Evolutionary conservation across 2,329 filamentous ascomycete genomes (phyloP).

Genomic region (Neonectria ditissima): DNA sequence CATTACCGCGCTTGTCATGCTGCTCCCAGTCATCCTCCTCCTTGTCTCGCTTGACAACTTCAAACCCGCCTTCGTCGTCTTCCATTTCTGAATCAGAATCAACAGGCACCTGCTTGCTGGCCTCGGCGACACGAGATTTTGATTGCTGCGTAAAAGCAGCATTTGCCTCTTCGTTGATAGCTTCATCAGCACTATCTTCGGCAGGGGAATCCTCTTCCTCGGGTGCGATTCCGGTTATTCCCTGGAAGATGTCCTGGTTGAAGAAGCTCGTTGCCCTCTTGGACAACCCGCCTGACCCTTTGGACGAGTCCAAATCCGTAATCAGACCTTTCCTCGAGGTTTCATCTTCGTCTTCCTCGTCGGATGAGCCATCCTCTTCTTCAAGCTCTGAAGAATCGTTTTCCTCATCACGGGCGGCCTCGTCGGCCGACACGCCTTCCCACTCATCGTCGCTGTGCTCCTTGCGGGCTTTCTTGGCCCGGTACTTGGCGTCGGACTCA

Average conservation of each 20-base stretch:
- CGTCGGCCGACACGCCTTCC: slow-evolving; percentile 84
- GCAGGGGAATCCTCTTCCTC: slow-evolving; percentile 49
- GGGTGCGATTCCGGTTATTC: slow-evolving; percentile 75
- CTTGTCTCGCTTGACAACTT: slow-evolving; percentile 65
- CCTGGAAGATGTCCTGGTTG: slow-evolving; percentile 93
- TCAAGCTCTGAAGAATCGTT: slow-evolving; percentile 67
- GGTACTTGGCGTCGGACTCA: slow-evolving; percentile 85
- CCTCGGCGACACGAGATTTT: slow-evolving; percentile 43
- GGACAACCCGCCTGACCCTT: slow-evolving; percentile 36
- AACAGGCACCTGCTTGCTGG: slow-evolving; percentile 39
- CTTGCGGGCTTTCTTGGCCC: slow-evolving; percentile 88
- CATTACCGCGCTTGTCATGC: slow-evolving; percentile 68
- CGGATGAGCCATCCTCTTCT: slow-evolving; percentile 60
- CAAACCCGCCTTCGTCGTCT: slow-evolving; percentile 65
- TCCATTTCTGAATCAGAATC: slow-evolving; percentile 50
- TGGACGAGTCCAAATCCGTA: slow-evolving; percentile 51
- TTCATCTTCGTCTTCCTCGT: slow-evolving; percentile 51
- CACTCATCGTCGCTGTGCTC: slow-evolving; percentile 89
- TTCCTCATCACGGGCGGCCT: slow-evolving; percentile 62
- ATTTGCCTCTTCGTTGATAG: slow-evolving; percentile 49
- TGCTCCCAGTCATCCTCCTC: slow-evolving; percentile 74
- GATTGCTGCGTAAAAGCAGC: slow-evolving; percentile 43
- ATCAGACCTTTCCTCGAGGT: slow-evolving; percentile 46
- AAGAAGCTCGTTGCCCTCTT: slow-evolving; percentile 87
- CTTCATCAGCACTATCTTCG: slow-evolving; percentile 46